Evolutionary conservation across 2,329 filamentous ascomycete species (phyloP), one percentile per base, ranked within the genome.

Genomic region (Pseudocercospora cruenta): DNA sequence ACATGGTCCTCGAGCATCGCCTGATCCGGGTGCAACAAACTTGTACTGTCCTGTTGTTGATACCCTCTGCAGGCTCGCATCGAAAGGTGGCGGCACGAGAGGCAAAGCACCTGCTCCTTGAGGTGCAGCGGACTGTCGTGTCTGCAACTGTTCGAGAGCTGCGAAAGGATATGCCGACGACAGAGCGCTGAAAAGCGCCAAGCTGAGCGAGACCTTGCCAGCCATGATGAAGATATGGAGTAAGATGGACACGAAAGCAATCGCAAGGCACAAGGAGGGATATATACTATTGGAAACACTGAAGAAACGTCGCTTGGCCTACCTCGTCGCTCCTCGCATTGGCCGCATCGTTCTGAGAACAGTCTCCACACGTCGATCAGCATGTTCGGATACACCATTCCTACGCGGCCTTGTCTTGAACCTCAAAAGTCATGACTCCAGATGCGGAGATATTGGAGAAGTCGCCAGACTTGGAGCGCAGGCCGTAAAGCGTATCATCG

Each of bases 1-100:
- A 47, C 77, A 78, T 39, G 70, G 70, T 28, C 77, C 76, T 57
- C 76, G 68, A 45, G 72, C 70, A 58, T 78, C 77, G 12, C 66
- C 67, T 16, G 58, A 8, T 7, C 73, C 70, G 7, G 76, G 76
- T 47, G 76, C 61, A 7, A 69, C 68, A 58, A 76, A 77, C 61
- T 67, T 69, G 63, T 77, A 63, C 4, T 60, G 22, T 12, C 75
- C 75, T 21, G 62, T 60, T 33, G 62, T 72, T 60, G 64, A 67
- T 36, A 77, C 68, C 53, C 62, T 66, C 51, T 77, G 76, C 9
- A 69, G 49, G 4, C 60, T 65, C 7, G 75, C 73, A 59, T 76
- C 71, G 60, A 78, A 77, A 5, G 70, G 68, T 3, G 74, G 72
- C n/a, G 70, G 68, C 4, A 63, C 60, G 21, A 70, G 57, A 9